A percentile compares a stretch with the other conserved stretches of the same genome.
These are phyloP conservation scores for Phialophora chinensis DNA, from an alignment of 2,329 filamentous ascomycete species.

Conservation along the genomic window DNA sequence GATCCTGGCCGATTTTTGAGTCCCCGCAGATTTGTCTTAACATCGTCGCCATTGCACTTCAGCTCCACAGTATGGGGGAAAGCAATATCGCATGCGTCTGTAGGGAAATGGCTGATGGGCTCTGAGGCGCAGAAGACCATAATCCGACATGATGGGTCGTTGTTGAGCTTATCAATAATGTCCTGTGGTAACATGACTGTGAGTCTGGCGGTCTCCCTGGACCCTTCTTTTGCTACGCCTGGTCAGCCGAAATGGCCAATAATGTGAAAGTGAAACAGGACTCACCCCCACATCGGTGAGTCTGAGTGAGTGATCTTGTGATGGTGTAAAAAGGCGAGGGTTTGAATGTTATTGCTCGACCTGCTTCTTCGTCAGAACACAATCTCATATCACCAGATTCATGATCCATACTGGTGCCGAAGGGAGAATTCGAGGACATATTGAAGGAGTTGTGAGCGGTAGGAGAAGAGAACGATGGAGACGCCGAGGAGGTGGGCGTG, in stretches of 20 bases:
- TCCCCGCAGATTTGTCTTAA: slow-evolving; percentile 91
- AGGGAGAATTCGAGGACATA: slow-evolving; percentile 24
- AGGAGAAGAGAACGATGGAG: slow-evolving; percentile 36
- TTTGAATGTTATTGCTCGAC: slow-evolving; percentile 64
- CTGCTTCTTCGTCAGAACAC: slow-evolving; percentile 42
- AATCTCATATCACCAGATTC: not conserved
- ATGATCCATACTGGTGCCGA: slow-evolving; percentile 27
- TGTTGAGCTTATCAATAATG: slow-evolving; percentile 61
- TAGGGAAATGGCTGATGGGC: slow-evolving; percentile 59
- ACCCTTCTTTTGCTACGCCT: slow-evolving; percentile 62
- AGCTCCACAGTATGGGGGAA: slow-evolving; percentile 94
- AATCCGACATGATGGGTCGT: slow-evolving; percentile 69
- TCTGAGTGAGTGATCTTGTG: slow-evolving; percentile 66
- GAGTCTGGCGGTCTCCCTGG: slow-evolving; percentile 64
- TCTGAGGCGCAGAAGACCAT: slow-evolving; percentile 84
- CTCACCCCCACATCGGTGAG: slow-evolving; percentile 76
- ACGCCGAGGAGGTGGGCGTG: slow-evolving; percentile 37
- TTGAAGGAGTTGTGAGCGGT: slow-evolving; percentile 27
- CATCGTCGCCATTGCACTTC: slow-evolving; percentile 83
- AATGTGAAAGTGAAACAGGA: slow-evolving; percentile 38
- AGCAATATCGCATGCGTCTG: slow-evolving; percentile 67
- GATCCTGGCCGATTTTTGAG: slow-evolving; percentile 96
- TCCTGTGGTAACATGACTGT: slow-evolving; percentile 63
- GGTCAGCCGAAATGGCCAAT: slow-evolving; percentile 20
- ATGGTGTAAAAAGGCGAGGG: slow-evolving; percentile 85